phyloP scores from a whole-genome alignment of 2,329 filamentous ascomycete species.

The Huntiella abstrusa region DNA sequence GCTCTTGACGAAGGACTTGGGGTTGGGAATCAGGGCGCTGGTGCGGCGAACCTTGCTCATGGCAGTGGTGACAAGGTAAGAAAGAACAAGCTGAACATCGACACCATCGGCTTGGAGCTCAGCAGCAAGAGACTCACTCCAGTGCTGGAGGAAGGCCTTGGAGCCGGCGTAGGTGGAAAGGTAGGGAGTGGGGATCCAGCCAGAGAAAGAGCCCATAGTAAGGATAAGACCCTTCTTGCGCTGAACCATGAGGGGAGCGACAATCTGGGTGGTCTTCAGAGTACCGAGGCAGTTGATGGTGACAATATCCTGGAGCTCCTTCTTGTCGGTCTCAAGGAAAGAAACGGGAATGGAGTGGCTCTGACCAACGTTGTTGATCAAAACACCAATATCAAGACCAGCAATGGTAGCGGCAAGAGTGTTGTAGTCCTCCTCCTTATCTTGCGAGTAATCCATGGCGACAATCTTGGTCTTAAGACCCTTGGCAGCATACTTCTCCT shows the following conservation, averaged over 20 bases:
- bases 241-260: slow-evolving; percentile 68
- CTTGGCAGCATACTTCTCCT: slow-evolving; percentile 42
- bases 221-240: slow-evolving; percentile 77
- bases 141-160: slow-evolving; percentile 96
- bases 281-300: slow-evolving; percentile 90
- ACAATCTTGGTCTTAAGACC: slow-evolving; percentile 54
- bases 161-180: slow-evolving; percentile 92
- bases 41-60: slow-evolving; percentile 90
- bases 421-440: slow-evolving; percentile 64
- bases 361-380: slow-evolving; percentile 94
- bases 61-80: slow-evolving; percentile 82
- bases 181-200: slow-evolving; percentile 76
- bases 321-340: slow-evolving; percentile 59
- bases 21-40: slow-evolving; percentile 59
- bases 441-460: slow-evolving; percentile 78
- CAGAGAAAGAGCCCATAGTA: slow-evolving; percentile 94
- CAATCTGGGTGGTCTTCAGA: slow-evolving; percentile 66
- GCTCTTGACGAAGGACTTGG: slow-evolving; percentile 63
- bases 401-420: slow-evolving; percentile 48
- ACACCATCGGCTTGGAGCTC: slow-evolving; percentile 69
- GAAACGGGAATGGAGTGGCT: slow-evolving; percentile 85
- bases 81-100: slow-evolving; percentile 78
- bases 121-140: slow-evolving; percentile 69
- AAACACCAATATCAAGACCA: slow-evolving; percentile 62
- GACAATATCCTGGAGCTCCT: slow-evolving; percentile 78